These are phyloP conservation scores for Stephanodiscus minutulus DNA, from an alignment of 108 stramenopile species.

Conservation along the genomic window DNA sequence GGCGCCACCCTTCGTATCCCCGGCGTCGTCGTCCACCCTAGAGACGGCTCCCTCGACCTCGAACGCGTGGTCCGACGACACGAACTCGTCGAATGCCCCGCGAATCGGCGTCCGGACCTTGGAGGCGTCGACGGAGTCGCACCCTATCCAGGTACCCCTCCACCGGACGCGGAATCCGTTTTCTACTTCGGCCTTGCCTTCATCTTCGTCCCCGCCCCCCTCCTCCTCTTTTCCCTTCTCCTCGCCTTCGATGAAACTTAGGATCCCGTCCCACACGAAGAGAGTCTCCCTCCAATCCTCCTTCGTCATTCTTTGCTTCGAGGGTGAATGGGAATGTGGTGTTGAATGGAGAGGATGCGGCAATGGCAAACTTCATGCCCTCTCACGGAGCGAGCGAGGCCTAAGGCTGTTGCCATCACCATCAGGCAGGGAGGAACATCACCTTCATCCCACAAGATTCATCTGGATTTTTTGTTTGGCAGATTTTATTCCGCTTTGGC, in stretches of 20 bases:
- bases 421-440: too few species aligned
- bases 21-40: slow-evolving; percentile 8
- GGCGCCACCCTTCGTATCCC: neutral
- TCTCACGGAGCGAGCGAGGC: too few species aligned
- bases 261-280: slow-evolving; percentile 68
- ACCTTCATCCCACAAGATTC: too few species aligned
- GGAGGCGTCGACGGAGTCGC: slow-evolving; percentile 45
- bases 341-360: neutral
- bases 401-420: too few species aligned
- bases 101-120: slow-evolving; percentile 59
- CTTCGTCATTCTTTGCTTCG: slow-evolving; percentile 22
- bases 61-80: slow-evolving; percentile 54
- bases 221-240: slow-evolving; percentile 12
- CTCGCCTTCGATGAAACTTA: slow-evolving; percentile 26
- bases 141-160: slow-evolving; percentile 63
- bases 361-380: slow-evolving; percentile 17
- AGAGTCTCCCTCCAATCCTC: slow-evolving; percentile 54
- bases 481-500: too few species aligned
- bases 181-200: neutral
- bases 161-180: slow-evolving; percentile 31
- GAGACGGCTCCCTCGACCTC: slow-evolving; percentile 42
- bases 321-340: neutral
- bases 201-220: neutral
- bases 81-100: slow-evolving; percentile 49
- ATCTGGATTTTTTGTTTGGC: too few species aligned